A percentile compares a stretch with the other conserved stretches of the same genome.
Evolutionary conservation across 768 basidiomycete genomes (phyloP).

Genomic region (Boletus rubropictus): DNA sequence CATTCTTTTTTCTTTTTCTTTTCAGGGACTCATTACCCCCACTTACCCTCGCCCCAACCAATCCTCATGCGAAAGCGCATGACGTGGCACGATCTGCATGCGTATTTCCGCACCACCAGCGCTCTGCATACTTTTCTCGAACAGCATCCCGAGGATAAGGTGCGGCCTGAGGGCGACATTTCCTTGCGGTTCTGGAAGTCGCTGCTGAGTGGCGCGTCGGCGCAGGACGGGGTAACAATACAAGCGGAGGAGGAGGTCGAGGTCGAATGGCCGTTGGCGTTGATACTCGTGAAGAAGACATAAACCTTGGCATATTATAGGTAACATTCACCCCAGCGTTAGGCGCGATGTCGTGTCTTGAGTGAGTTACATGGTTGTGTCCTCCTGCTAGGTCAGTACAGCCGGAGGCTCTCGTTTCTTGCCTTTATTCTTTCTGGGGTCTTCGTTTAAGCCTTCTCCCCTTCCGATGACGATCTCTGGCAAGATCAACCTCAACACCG

Average conservation of each 20-base stretch:
- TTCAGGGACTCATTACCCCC: conserved; percentile 38
- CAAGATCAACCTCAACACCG: conserved; percentile 59
- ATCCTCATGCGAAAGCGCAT: conserved; percentile 55
- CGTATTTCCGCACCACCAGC: conserved; percentile 68
- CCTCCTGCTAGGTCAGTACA: too few relatives aligned
- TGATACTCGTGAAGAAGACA: conserved; percentile 20
- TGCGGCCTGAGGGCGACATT: conserved; percentile 52
- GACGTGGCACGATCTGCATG: conserved; percentile 60
- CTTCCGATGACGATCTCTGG: conserved; percentile 66
- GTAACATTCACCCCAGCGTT: too few relatives aligned
- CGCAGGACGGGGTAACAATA: conserved; percentile 13
- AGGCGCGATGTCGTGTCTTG: too few relatives aligned
- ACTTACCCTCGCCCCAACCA: conserved; percentile 29
- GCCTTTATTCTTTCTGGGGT: not conserved
- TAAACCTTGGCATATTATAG: not conserved
- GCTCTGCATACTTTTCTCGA: conserved; percentile 66
- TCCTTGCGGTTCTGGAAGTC: conserved; percentile 56
- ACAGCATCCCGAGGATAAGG: conserved; percentile 50
- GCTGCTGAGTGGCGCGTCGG: conserved; percentile 39
- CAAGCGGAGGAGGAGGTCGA: conserved; percentile 28
- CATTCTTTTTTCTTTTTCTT: too few relatives aligned
- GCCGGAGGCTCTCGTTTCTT: too few relatives aligned
- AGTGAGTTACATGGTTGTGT: too few relatives aligned
- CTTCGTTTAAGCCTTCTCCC: too few relatives aligned
- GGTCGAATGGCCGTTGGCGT: conserved; percentile 41